Base-by-base conservation (phyloP, 2,329 filamentous ascomycete genomes). In the Aspergillus intermedius region DNA sequence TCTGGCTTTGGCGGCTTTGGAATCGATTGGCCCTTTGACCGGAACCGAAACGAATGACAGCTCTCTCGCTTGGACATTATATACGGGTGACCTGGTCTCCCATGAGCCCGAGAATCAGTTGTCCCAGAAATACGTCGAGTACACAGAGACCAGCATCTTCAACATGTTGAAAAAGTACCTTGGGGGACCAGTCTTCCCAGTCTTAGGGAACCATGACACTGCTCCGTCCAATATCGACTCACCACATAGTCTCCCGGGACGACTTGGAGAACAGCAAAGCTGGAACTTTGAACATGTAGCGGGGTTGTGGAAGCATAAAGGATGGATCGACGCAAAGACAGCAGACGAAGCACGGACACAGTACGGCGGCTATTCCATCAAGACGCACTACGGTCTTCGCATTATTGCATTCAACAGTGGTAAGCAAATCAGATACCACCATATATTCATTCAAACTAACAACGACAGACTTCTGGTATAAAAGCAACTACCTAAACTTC, bases 201-300 rank as follows among this genome's bases (percentile, higher is more conserved):
- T 76, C 0, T 69, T 82, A 1, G 79, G 80, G 2, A 82, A 82
- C 52, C 79, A 82, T 49, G 79, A 82, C 56, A 75, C 71, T 9
- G 78, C 72, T 49, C 78, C 79, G 1, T 72, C 75, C 48, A 76
- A 74, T 19, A 75, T 79, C 22, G 75, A 79, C 54, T 70, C 73
- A 5, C 76, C 78, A 2, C 74, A 80, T 53, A 74, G 61, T 25
- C 63, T 82, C 7, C 77, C 77, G 7, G 77, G 76, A 1, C 68
- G 70, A 1, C 64, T 82, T 1, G 77, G 78, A 1, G 62, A 75
- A 51, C 79, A 82, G 54, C 74, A 77, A 53, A 78, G 74, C 46
- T 82, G 79, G 79, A 80, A 81, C 54, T 80, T 77, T 54, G 68
- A 79, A 22, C 77, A 81, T 54, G 67, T 81, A 13, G 70, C 78